phyloP scores from a whole-genome alignment of 257 asterid species.

The Perilla frutescens region DNA sequence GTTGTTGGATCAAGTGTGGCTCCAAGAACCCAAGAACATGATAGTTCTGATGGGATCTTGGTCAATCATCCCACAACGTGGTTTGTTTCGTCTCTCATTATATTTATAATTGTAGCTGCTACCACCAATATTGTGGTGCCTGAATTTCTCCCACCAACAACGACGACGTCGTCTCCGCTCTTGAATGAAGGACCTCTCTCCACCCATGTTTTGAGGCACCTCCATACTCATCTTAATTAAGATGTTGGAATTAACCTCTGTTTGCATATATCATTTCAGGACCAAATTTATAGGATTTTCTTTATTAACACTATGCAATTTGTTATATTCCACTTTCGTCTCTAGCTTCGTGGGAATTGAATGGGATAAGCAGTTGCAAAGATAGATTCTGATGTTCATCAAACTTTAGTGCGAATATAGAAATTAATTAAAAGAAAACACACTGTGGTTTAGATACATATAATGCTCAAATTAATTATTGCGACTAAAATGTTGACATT shows the following conservation, averaged over 20 bases:
- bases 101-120: background rate
- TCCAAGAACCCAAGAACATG: slow-evolving; percentile 67
- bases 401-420: too few relatives aligned
- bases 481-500: too few relatives aligned
- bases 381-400: background rate
- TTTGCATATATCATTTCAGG: background rate
- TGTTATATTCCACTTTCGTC: slow-evolving; percentile 34
- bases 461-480: too few relatives aligned
- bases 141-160: slow-evolving; percentile 36
- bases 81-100: slow-evolving; percentile 47
- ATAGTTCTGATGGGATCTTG: slow-evolving; percentile 65
- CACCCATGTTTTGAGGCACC: slow-evolving; percentile 42
- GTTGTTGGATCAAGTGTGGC: slow-evolving; percentile 51
- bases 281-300: slow-evolving; percentile 39
- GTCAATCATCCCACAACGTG: slow-evolving; percentile 39
- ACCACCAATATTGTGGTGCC: slow-evolving; percentile 7
- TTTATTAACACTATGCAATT: slow-evolving; percentile 21
- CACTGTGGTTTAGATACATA: too few relatives aligned
- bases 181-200: slow-evolving; percentile 34
- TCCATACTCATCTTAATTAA: slow-evolving; percentile 40
- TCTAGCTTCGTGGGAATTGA: background rate
- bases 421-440: too few relatives aligned
- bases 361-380: background rate
- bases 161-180: slow-evolving; percentile 28
- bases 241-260: slow-evolving; percentile 36